Conservation (phyloP, 495 filamentous ascomycete species). For the Neurospora terricola region DNA sequence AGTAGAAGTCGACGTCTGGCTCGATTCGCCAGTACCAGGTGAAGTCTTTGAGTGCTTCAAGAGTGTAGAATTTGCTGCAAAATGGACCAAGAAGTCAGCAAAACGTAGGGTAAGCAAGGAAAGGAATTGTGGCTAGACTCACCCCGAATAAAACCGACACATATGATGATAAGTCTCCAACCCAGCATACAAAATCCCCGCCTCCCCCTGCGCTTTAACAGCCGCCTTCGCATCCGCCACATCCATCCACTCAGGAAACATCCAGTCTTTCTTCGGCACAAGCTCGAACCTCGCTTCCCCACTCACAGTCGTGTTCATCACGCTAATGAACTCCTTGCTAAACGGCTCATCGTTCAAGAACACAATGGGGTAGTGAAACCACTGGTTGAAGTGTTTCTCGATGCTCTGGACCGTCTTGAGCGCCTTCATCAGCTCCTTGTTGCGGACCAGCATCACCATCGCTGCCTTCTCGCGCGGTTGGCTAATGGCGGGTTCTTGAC, state of each 20-base stretch:
- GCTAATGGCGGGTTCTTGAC: slow-evolving; percentile 28
- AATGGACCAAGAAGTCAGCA: not conserved
- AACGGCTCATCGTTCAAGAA: slow-evolving; percentile 91
- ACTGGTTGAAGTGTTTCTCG: slow-evolving; percentile 92
- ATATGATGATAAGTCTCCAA: slow-evolving; percentile 98
- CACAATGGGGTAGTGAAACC: slow-evolving; percentile 95
- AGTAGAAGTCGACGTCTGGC: slow-evolving; percentile 42
- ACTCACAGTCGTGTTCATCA: slow-evolving; percentile 69
- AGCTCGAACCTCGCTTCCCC: slow-evolving; percentile 73
- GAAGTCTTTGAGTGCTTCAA: slow-evolving; percentile 32
- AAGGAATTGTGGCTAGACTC: slow-evolving; percentile 5
- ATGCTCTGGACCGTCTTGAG: slow-evolving; percentile 85
- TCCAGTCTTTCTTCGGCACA: slow-evolving; percentile 74
- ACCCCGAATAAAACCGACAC: slow-evolving; percentile 97
- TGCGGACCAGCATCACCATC: slow-evolving; percentile 87
- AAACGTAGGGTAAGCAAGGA: not conserved
- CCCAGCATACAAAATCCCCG: slow-evolving; percentile 90
- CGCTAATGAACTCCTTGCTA: slow-evolving; percentile 73
- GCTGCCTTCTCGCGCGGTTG: slow-evolving; percentile 73
- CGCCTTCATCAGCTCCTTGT: slow-evolving; percentile 85
- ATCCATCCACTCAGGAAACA: slow-evolving; percentile 84
- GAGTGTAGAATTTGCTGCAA: slow-evolving; percentile 49
- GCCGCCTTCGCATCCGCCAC: slow-evolving; percentile 69
- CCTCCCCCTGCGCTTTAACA: slow-evolving; percentile 75
- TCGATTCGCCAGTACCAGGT: slow-evolving; percentile 48